Evolutionary conservation across 2,329 filamentous ascomycete genomes (phyloP).

Genomic region (Gaeumannomyces tritici): DNA sequence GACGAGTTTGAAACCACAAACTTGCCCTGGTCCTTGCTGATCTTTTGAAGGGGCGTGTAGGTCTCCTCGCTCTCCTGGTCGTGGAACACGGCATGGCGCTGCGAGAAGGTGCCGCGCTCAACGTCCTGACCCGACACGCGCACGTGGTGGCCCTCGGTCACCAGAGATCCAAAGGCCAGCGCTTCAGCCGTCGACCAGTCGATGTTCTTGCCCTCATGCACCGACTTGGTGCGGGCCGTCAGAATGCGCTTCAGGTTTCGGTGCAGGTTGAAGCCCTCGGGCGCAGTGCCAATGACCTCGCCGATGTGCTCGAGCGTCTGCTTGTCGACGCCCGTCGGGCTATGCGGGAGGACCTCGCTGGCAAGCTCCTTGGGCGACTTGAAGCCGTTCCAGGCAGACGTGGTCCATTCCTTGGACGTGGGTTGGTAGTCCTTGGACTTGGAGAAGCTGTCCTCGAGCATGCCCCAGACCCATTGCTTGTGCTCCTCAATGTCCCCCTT

Average conservation of each 20-base stretch:
- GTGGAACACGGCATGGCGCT: conserved; percentile 93
- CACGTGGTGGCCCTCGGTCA: conserved; percentile 90
- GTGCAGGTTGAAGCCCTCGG: conserved; percentile 82
- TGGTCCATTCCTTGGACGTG: conserved; percentile 95
- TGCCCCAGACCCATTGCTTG: conserved; percentile 99
- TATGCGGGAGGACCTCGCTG: conserved; percentile 85
- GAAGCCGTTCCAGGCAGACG: conserved; percentile 98
- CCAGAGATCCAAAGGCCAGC: conserved; percentile 84
- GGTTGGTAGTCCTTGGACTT: conserved; percentile 97
- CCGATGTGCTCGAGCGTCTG: conserved; percentile 74
- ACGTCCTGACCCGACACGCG: conserved; percentile 98
- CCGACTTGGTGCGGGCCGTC: conserved; percentile 78
- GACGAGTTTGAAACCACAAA: conserved; percentile 98
- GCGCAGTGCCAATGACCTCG: conserved; percentile 64
- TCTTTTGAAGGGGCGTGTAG: conserved; percentile 83
- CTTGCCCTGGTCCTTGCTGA: conserved; percentile 84
- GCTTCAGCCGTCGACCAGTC: conserved; percentile 98
- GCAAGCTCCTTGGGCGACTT: conserved; percentile 97
- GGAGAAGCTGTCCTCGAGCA: conserved; percentile 95
- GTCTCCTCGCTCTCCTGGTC: conserved; percentile 92
- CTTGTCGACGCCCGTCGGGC: conserved; percentile 69
- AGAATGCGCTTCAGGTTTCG: conserved; percentile 97
- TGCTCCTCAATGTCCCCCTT: conserved; percentile 98
- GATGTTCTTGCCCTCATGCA: conserved; percentile 85
- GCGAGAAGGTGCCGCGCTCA: conserved; percentile 98